phyloP scores from a whole-genome alignment of 1,139 yeast genomes.

The Wickerhamomyces sp. region DNA sequence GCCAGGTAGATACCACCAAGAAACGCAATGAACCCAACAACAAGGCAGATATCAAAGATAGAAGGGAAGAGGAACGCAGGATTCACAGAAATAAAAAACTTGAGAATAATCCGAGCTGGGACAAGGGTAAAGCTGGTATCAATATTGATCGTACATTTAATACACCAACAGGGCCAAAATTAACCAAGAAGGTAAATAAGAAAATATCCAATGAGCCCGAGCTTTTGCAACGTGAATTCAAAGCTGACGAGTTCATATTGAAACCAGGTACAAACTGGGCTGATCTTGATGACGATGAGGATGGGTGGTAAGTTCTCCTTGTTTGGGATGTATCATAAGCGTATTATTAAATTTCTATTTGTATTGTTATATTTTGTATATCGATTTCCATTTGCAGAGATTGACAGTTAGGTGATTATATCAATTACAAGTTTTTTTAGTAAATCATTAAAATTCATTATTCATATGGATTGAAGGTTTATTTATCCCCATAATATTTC shows the following conservation, averaged over 20 bases:
- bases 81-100: slow-evolving; percentile 9
- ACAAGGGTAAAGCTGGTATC: slow-evolving; percentile 8
- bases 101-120: slow-evolving; percentile 9
- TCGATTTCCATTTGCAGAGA: too few relatives aligned
- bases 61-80: slow-evolving; percentile 11
- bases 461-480: neutral
- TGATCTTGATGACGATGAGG: slow-evolving; percentile 17
- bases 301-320: slow-evolving; percentile 1
- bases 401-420: too few relatives aligned
- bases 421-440: too few relatives aligned
- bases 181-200: neutral
- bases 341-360: too few relatives aligned
- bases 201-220: slow-evolving; percentile 1
- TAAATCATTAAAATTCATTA: neutral
- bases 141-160: slow-evolving; percentile 5
- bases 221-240: slow-evolving; percentile 3
- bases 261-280: slow-evolving; percentile 20
- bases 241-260: slow-evolving; percentile 12
- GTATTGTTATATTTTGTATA: too few relatives aligned
- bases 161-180: slow-evolving; percentile 1
- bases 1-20: neutral
- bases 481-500: slow-evolving; percentile 14
- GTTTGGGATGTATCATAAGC: too few relatives aligned
- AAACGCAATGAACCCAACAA: neutral
- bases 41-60: slow-evolving; percentile 1